Evolutionary conservation across 805 yeast genomes (phyloP).

Genomic region (Torulaspora franciscae): DNA sequence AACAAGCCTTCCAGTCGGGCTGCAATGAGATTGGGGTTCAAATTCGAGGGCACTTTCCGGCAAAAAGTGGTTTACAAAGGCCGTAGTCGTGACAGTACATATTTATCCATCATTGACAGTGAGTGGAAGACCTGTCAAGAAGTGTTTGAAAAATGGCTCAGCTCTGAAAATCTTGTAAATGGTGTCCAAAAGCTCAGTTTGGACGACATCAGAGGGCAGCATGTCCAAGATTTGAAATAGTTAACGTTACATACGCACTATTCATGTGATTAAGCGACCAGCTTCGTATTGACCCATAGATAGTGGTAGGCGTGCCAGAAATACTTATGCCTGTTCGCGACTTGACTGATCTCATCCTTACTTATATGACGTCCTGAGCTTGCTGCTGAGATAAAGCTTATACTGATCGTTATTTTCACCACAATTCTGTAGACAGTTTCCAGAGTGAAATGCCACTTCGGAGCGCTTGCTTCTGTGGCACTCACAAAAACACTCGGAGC

Average conservation of each 20-base stretch:
- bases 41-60: conserved; percentile 33
- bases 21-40: conserved; percentile 33
- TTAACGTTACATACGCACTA: too few species aligned
- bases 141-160: conserved; percentile 29
- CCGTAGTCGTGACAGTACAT: conserved; percentile 32
- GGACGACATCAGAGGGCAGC: conserved; percentile 4
- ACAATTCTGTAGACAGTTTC: conserved; percentile 10
- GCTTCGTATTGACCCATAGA: too few species aligned
- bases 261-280: background rate
- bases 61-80: conserved; percentile 29
- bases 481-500: conserved; percentile 3
- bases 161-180: conserved; percentile 23
- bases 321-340: too few species aligned
- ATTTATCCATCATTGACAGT: conserved; percentile 32
- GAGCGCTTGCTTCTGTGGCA: conserved; percentile 4
- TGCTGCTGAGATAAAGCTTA: conserved; percentile 5
- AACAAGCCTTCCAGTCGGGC: conserved; percentile 33
- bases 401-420: conserved; percentile 9
- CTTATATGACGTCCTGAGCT: conserved; percentile 2
- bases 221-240: background rate
- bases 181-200: conserved; percentile 9
- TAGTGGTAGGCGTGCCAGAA: too few species aligned
- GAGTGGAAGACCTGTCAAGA: conserved; percentile 29
- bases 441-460: conserved; percentile 6
- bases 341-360: too few species aligned